Conservation (phyloP, 352 stramenopile genomes). For the Globisporangium nagaii region DNA sequence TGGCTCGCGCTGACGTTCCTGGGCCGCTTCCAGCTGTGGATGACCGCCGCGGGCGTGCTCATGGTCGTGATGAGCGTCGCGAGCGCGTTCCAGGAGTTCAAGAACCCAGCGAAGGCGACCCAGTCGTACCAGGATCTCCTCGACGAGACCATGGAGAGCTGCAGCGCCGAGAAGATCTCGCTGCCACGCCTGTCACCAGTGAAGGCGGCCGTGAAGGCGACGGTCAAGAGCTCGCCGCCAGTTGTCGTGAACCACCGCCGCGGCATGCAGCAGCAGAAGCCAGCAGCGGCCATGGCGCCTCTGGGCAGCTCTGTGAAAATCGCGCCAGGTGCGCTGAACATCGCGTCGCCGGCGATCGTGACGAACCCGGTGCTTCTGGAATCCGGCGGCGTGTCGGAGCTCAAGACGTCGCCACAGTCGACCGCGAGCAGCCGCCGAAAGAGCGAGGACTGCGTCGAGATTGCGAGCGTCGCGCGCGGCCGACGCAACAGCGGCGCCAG, state of each 20-base stretch:
- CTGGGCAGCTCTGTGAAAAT: slow-evolving; percentile 15
- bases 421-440: not conserved
- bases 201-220: slow-evolving; percentile 9
- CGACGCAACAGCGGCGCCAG: slow-evolving; percentile 17
- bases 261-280: slow-evolving; percentile 3
- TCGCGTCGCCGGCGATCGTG: slow-evolving; percentile 33
- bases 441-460: slow-evolving; percentile 13
- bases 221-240: slow-evolving; percentile 11
- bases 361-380: slow-evolving; percentile 12
- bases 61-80: slow-evolving; percentile 60
- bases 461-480: slow-evolving; percentile 9
- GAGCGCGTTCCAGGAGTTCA: slow-evolving; percentile 62
- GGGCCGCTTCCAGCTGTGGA: slow-evolving; percentile 57
- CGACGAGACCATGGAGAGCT: slow-evolving; percentile 50
- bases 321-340: slow-evolving; percentile 23
- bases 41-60: slow-evolving; percentile 50
- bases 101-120: slow-evolving; percentile 21
- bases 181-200: slow-evolving; percentile 40
- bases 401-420: slow-evolving; percentile 3
- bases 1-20: slow-evolving; percentile 41
- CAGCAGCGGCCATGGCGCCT: slow-evolving; percentile 10
- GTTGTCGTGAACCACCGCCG: slow-evolving; percentile 14
- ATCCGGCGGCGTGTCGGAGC: slow-evolving; percentile 9
- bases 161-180: slow-evolving; percentile 37
- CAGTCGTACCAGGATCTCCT: slow-evolving; percentile 54